Percentiles rank a stretch among this genome's conserved stretches.
Conservation (phyloP, 345 rosid species). For the Rubroshorea leprosula region DNA sequence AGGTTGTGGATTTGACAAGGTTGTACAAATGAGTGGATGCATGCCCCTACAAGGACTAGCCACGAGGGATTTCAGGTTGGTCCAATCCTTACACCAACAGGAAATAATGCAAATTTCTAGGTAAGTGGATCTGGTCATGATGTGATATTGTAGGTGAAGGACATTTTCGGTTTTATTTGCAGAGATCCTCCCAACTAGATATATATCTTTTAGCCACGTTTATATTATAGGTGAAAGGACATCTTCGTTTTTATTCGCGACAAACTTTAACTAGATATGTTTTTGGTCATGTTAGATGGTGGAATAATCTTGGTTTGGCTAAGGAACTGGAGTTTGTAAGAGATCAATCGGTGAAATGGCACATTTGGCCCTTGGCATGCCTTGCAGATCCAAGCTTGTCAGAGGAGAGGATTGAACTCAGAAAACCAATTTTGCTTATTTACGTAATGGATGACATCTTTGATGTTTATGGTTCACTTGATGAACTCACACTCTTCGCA, state of each 20-base stretch:
- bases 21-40: slow-evolving; percentile 22
- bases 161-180: no score
- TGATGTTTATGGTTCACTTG: slow-evolving; percentile 30
- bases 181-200: no score
- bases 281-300: slow-evolving; percentile 37
- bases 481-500: slow-evolving; percentile 41
- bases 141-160: no score
- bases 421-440: slow-evolving; percentile 43
- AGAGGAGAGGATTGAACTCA: slow-evolving; percentile 35
- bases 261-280: not conserved
- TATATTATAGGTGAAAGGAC: no score
- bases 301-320: slow-evolving; percentile 40
- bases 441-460: slow-evolving; percentile 50
- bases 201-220: no score
- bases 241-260: no score
- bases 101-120: slow-evolving; percentile 27
- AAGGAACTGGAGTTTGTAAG: slow-evolving; percentile 39
- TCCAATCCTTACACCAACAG: slow-evolving; percentile 27
- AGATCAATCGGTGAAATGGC: slow-evolving; percentile 48
- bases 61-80: slow-evolving; percentile 24
- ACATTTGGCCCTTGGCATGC: slow-evolving; percentile 36
- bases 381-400: slow-evolving; percentile 40
- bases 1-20: no score
- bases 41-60: slow-evolving; percentile 32
- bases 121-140: slow-evolving; percentile 18